A percentile compares a stretch with the other conserved stretches of the same genome.
Conservation (phyloP, 257 asterid genomes). For the Cinchona pubescens region DNA sequence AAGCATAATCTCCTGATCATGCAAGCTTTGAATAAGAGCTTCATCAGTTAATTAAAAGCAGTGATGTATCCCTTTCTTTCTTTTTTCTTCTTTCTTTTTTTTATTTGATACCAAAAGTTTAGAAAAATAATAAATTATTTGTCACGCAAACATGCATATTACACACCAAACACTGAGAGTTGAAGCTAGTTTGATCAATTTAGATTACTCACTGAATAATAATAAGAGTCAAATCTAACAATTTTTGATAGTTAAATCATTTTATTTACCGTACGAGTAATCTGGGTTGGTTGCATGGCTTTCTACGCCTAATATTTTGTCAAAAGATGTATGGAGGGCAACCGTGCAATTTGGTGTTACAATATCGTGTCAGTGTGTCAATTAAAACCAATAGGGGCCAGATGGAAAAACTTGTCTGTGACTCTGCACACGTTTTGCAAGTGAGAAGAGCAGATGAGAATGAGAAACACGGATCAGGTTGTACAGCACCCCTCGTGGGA, state of each 20-base stretch:
- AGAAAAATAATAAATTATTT: no score
- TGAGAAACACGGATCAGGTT: background rate
- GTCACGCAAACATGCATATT: no score
- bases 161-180: no score
- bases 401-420: background rate
- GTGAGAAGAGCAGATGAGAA: background rate
- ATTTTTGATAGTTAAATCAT: no score
- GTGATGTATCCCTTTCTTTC: background rate
- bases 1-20: background rate
- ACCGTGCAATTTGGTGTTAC: background rate
- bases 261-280: no score
- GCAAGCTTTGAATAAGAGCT: background rate
- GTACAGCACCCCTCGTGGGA: background rate
- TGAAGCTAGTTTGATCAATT: no score
- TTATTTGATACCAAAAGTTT: no score
- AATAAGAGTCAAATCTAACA: no score
- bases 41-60: background rate
- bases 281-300: no score
- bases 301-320: slow-evolving; percentile 8
- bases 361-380: background rate
- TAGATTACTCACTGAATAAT: no score
- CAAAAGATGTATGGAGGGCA: background rate
- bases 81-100: no score
- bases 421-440: slow-evolving; percentile 15
- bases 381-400: background rate